Evolutionary conservation across 495 filamentous ascomycete genomes (phyloP).

Genomic region (Polyplosphaeria fusca): DNA sequence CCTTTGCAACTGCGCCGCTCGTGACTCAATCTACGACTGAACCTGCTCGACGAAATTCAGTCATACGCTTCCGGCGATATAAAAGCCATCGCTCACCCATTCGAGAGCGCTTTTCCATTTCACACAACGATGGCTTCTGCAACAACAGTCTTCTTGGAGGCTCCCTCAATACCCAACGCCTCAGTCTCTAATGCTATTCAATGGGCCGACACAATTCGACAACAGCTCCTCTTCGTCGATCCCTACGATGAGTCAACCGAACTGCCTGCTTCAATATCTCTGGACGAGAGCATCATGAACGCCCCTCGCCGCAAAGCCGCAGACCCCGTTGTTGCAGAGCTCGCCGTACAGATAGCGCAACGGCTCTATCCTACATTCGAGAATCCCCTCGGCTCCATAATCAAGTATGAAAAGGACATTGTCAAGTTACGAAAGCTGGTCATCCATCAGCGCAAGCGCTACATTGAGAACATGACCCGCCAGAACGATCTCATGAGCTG

Average conservation of each 20-base stretch:
- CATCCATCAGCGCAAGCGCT: slow-evolving; percentile 22
- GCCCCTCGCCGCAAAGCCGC: slow-evolving; percentile 33
- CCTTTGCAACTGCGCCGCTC: too few relatives aligned
- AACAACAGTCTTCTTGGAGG: neutral
- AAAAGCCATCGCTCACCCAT: too few relatives aligned
- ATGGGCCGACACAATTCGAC: slow-evolving; percentile 23
- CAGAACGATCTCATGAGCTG: slow-evolving; percentile 20
- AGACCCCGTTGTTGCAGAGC: slow-evolving; percentile 17
- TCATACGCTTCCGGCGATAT: too few relatives aligned
- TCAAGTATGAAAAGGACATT: slow-evolving; percentile 38
- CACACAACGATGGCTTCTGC: slow-evolving; percentile 23
- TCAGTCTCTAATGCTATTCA: slow-evolving; percentile 2
- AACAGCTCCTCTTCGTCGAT: slow-evolving; percentile 13
- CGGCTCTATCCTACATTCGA: slow-evolving; percentile 26
- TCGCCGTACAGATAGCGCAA: slow-evolving; percentile 29
- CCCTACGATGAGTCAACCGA: slow-evolving; percentile 13
- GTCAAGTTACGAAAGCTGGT: slow-evolving; percentile 24
- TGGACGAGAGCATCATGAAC: slow-evolving; percentile 28
- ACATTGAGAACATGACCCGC: slow-evolving; percentile 21
- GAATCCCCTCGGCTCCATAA: slow-evolving; percentile 30
- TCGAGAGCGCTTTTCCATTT: too few relatives aligned
- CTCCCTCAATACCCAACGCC: neutral
- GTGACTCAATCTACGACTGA: too few relatives aligned
- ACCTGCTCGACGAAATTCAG: too few relatives aligned
- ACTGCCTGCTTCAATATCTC: slow-evolving; percentile 1